phyloP scores from a whole-genome alignment of 2,329 filamentous ascomycete species.

The Ambrosiella beaveri region DNA sequence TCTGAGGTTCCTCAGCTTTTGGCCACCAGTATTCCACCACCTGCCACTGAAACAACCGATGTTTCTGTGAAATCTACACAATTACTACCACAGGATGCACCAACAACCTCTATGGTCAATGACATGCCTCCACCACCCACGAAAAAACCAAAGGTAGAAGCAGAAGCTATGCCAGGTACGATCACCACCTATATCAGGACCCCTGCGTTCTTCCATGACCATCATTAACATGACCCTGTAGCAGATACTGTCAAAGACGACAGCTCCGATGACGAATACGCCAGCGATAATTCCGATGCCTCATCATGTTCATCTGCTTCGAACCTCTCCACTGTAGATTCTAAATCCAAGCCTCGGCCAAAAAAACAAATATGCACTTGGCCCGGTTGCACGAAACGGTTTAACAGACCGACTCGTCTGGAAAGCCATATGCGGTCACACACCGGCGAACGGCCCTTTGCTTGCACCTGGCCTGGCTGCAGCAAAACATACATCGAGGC shows the following conservation, averaged over 20 bases:
- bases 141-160: not conserved
- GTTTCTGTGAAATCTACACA: not conserved
- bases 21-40: not conserved
- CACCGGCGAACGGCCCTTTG: constrained; percentile 66
- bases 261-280: constrained; percentile 9
- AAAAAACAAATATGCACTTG: constrained; percentile 48
- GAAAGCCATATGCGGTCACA: constrained; percentile 70
- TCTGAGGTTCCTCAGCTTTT: not conserved
- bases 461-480: constrained; percentile 53
- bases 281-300: constrained; percentile 4
- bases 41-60: not conserved
- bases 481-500: constrained; percentile 72
- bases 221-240: not conserved
- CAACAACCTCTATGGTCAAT: not conserved
- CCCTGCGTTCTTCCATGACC: too few relatives aligned
- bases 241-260: not conserved
- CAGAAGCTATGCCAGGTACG: not conserved
- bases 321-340: constrained; percentile 19
- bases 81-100: not conserved
- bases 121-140: not conserved
- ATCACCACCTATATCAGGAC: not conserved
- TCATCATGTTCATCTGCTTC: constrained; percentile 6
- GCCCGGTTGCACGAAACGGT: constrained; percentile 60
- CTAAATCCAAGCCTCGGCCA: constrained; percentile 42
- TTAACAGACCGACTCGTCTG: constrained; percentile 71